phyloP scores from a whole-genome alignment of 208 protist species.

The Acanthamoeba culbertsoni region DNA sequence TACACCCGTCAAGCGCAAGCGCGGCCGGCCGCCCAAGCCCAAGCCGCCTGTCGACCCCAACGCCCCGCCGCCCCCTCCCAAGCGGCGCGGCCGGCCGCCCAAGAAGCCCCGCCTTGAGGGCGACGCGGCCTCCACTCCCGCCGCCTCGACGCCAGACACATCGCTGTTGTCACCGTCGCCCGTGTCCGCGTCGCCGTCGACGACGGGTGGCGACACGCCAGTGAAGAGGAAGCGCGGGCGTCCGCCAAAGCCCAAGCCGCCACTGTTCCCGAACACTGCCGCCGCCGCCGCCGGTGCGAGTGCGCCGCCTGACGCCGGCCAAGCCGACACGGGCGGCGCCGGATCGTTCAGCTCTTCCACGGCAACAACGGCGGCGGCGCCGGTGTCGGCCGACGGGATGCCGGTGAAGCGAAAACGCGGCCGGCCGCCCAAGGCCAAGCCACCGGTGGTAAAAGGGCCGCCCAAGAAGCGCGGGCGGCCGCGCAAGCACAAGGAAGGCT shows the following conservation, averaged over 20 bases:
- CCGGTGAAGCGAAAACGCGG: constrained; percentile 25
- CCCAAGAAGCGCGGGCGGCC: constrained; percentile 18
- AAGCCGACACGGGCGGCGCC: background rate
- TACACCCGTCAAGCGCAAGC: background rate
- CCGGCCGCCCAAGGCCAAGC: constrained; percentile 5
- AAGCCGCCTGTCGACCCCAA: background rate
- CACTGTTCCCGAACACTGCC: background rate
- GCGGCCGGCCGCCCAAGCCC: background rate
- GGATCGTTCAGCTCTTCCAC: background rate
- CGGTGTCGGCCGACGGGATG: background rate
- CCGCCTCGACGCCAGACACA: too few relatives aligned
- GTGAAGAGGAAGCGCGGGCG: background rate
- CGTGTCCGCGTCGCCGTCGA: background rate
- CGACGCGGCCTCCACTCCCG: background rate
- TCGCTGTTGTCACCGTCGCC: background rate
- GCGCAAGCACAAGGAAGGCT: constrained; percentile 25
- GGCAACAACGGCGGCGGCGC: background rate
- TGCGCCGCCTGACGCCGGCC: background rate
- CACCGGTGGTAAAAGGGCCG: background rate
- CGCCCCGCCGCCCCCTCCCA: background rate
- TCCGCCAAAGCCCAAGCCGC: background rate
- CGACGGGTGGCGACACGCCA: background rate
- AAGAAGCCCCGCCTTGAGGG: background rate
- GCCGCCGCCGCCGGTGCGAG: background rate
- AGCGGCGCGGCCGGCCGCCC: background rate